Base-by-base conservation (phyloP, 768 basidiomycete genomes). In the Podaxis mareebaensis region DNA sequence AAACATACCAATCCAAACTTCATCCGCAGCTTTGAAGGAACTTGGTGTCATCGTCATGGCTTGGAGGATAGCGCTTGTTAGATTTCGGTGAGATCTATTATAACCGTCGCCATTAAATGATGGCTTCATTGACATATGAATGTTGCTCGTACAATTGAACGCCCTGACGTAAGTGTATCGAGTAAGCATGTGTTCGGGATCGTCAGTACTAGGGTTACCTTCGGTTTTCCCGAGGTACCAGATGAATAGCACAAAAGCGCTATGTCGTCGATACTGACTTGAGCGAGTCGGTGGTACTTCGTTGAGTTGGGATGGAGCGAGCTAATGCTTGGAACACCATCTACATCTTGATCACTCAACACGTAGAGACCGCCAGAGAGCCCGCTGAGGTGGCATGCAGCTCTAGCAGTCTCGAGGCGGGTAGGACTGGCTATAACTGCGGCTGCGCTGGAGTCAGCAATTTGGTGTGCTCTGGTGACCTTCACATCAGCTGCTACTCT, bases 31-130 rank as follows among this genome's bases (percentile, higher is more conserved):
- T 6, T 30, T 58, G 24, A 58, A 58, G 24, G 56, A 58, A 28
- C 42, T 58, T 12, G 56, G 56, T 13, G 56, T 58, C 56, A 58
- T 58, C 42, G 30, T 44, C 42, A 58, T 58, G 10, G 56, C 56
- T 58, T 58, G 56, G 22, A 58, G 26, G 13, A 58, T 24, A 6
- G 56, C 56, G 40, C 56, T 44, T 24, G 40, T 58, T 22, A 58
- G n/a, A 15, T 44, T 40, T 13, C n/a, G 20, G 22, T 58, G 56
- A 20, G 56, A 58, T 26, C 56, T 58, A 40, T 2, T 2, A 13
- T 28, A 17, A 24, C 30, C 36, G 5, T 58, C 20, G 22, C 28
- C 6, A 58, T 26, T 28, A 33, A 30, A 33, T 26, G 42, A 15
- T 12, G 42, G 15, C 42, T 20, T 44, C 42, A 20, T 44, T 44